phyloP scores from a whole-genome alignment of 805 yeast genomes.

The Candida stauntonica region DNA sequence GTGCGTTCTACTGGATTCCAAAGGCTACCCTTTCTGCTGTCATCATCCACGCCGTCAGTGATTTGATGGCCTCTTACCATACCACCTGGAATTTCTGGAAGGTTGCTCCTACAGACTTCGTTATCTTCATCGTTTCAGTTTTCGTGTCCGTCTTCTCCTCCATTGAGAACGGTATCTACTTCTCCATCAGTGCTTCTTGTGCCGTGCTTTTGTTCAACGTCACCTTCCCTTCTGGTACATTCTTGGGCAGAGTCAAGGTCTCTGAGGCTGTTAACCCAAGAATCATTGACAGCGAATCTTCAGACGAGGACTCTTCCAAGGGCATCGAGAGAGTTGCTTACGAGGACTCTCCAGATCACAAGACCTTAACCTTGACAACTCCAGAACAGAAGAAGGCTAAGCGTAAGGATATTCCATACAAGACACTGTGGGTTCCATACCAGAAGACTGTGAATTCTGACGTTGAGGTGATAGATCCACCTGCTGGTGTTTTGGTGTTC shows the following conservation, averaged over 20 bases:
- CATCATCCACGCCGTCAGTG: slow-evolving; percentile 91
- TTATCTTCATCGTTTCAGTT: slow-evolving; percentile 24
- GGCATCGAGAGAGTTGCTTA: slow-evolving; percentile 12
- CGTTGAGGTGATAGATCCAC: slow-evolving; percentile 66
- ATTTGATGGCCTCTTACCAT: slow-evolving; percentile 67
- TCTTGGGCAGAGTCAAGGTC: slow-evolving; percentile 73
- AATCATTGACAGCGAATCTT: slow-evolving; percentile 28
- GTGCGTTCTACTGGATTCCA: slow-evolving; percentile 84
- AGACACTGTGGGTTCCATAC: slow-evolving; percentile 69
- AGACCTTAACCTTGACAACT: slow-evolving; percentile 9
- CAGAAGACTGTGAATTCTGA: slow-evolving; percentile 48
- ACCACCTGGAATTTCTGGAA: slow-evolving; percentile 68
- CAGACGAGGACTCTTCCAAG: slow-evolving; percentile 6
- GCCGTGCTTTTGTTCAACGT: slow-evolving; percentile 69
- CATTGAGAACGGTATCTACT: slow-evolving; percentile 87
- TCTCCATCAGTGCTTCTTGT: slow-evolving; percentile 80
- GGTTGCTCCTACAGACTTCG: slow-evolving; percentile 47
- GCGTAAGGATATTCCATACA: slow-evolving; percentile 34
- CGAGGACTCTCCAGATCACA: slow-evolving; percentile 1
- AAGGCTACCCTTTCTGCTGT: slow-evolving; percentile 84
- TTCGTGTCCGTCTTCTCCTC: slow-evolving; percentile 32
- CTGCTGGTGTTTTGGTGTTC: slow-evolving; percentile 86
- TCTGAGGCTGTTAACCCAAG: slow-evolving; percentile 67
- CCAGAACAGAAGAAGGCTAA: slow-evolving; percentile 5
- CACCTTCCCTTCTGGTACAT: slow-evolving; percentile 77